Evolutionary conservation across 768 basidiomycete species (phyloP), one percentile per base, ranked within the genome.

Genomic region (Imleria badia): DNA sequence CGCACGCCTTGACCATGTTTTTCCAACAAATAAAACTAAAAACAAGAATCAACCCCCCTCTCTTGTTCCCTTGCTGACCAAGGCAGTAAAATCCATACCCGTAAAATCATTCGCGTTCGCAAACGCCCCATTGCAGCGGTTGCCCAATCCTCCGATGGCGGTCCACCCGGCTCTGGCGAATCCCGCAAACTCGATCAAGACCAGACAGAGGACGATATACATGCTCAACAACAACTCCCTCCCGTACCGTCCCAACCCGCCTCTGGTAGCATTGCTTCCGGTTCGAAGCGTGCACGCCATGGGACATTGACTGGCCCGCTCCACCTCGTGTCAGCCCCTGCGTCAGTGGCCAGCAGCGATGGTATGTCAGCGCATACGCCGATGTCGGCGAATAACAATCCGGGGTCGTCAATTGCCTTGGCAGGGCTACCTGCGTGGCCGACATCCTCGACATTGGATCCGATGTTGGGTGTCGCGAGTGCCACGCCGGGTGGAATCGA

Each of bases 41-140:
- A 46, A 38, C 41, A 11, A 94, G 94, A 94, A 72, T 94, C 91
- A 5, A 94, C 94, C 0, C 84, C 87, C 4, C 79, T 96, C 1
- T 95, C 94, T 2, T 91, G 87, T 60, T 90, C 91, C 0, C 81
- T 95, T 51, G 92, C 93, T n/a, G 93, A 95, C 66, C 94, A 95
- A 72, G 94, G 94, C 22, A 93, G 95, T 73, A 96, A 95, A 73
- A 94, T 96, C 50, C 86, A 93, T 30, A 95, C 95, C 49, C 83
- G 94, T 34, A 95, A 94, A 70, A 92, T 95, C 55, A 91, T 94
- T 34, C 85, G 91, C 1, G 86, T 89, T 23, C 82, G 91, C 58
- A 92, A 91, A 67, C 77, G 85, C 12, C 82, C 85, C 6, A 77
- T 76, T 23, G 73, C 75, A 33, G 72, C 74, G 0, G 66, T 72